These are phyloP conservation scores for Eucalyptus cladocalyx DNA, from an alignment of 345 rosid species.

Conservation along the genomic window DNA sequence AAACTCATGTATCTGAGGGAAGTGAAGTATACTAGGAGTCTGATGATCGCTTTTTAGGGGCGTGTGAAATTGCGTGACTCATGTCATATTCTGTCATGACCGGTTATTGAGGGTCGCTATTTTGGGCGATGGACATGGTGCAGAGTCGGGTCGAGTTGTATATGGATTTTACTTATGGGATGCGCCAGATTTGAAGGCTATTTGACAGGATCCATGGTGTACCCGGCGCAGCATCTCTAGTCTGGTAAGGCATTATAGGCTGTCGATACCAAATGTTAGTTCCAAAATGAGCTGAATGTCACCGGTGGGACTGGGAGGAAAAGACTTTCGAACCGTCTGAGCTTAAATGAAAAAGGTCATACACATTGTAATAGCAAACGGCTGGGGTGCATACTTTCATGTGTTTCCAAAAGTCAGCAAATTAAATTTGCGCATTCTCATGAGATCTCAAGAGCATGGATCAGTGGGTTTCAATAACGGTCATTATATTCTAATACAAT, in stretches of 20 bases:
- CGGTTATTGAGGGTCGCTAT: not conserved
- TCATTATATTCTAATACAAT: not conserved
- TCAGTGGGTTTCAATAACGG: not conserved
- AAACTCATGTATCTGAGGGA: not conserved
- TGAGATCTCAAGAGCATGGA: not conserved
- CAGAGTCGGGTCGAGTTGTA: not conserved
- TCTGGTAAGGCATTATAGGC: not conserved
- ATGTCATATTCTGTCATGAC: not conserved
- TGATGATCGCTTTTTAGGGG: not conserved
- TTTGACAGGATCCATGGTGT: not conserved
- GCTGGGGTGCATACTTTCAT: not conserved
- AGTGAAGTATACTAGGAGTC: not conserved
- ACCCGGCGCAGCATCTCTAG: not conserved
- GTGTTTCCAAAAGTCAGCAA: not conserved
- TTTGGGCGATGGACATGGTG: not conserved
- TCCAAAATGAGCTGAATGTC: not conserved
- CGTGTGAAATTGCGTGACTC: fast-evolving
- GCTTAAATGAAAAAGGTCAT: not conserved
- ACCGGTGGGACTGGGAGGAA: not conserved
- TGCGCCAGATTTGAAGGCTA: not conserved
- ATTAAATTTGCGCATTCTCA: not conserved
- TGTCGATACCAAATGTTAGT: not conserved
- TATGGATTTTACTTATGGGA: not conserved
- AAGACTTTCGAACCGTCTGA: not conserved
- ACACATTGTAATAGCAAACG: not conserved